These are phyloP conservation scores for Lyophyllum shimeji DNA, from an alignment of 768 basidiomycete species.

Conservation along the genomic window DNA sequence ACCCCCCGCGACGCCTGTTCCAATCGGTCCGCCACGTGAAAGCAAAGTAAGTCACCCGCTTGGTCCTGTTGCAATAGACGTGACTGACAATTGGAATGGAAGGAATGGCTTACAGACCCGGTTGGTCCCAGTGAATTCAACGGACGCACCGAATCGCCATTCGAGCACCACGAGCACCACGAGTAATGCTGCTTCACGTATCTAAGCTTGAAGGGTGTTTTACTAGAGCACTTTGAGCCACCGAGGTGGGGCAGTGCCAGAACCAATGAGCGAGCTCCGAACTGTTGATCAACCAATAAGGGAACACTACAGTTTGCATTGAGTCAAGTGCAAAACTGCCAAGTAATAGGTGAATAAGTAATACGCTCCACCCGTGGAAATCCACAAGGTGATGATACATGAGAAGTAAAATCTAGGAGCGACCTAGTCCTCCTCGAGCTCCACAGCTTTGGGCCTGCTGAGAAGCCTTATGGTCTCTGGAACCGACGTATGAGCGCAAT, in stretches of 20 bases:
- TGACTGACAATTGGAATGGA: constrained; percentile 3
- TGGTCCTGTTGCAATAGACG: background rate
- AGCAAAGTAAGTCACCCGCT: constrained; percentile 24
- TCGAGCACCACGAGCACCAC: constrained; percentile 41
- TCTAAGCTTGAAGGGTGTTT: background rate
- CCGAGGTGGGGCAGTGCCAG: no score
- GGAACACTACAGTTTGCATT: no score
- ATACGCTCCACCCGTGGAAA: background rate
- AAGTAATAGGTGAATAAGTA: background rate
- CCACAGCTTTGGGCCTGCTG: constrained; percentile 15
- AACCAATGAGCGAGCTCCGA: no score
- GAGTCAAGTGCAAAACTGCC: no score
- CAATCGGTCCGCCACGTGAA: constrained; percentile 23
- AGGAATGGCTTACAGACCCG: constrained; percentile 36
- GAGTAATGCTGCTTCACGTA: constrained; percentile 7
- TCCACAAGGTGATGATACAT: background rate
- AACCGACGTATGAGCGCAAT: constrained; percentile 2
- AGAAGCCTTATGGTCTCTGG: constrained; percentile 58
- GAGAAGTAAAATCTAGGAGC: background rate
- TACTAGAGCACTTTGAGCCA: no score
- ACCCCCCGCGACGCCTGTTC: constrained; percentile 34
- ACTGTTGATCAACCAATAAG: no score
- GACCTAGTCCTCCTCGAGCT: constrained; percentile 16
- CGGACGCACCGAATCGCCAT: constrained; percentile 38
- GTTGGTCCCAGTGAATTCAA: constrained; percentile 25